phyloP scores from a whole-genome alignment of 352 stramenopile species.

The Bremia lactucae region DNA sequence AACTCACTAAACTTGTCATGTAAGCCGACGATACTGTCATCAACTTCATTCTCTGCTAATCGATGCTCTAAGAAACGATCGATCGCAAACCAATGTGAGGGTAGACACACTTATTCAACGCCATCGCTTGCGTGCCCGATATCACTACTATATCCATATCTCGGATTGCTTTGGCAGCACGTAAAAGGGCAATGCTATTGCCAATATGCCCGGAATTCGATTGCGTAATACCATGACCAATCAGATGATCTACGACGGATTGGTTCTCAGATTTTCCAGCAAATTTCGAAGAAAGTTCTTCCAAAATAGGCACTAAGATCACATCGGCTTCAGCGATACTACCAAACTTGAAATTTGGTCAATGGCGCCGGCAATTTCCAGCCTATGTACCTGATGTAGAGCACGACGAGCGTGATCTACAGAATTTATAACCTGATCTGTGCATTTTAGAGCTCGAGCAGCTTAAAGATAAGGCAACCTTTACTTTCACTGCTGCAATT shows the following conservation, averaged over 20 bases:
- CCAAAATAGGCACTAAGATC: not conserved
- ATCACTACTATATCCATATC: not conserved
- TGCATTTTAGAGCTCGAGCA: not conserved
- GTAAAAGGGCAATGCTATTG: not conserved
- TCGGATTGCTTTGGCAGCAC: constrained; percentile 1
- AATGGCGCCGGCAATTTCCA: constrained; percentile 1
- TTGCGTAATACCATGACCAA: not conserved
- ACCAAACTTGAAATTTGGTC: constrained; percentile 2
- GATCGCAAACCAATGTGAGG: not conserved
- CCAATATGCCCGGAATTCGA: not conserved
- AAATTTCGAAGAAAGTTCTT: not conserved
- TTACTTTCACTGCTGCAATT: not conserved
- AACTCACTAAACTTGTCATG: not conserved
- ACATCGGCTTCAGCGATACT: not conserved
- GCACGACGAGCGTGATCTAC: not conserved
- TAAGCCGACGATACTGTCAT: not conserved
- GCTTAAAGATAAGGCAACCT: not conserved
- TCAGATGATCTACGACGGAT: not conserved
- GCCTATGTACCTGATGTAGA: not conserved
- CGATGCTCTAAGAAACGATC: not conserved
- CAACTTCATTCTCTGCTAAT: not conserved
- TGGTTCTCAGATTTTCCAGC: not conserved
- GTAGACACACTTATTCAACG: not conserved
- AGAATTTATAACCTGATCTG: not conserved
- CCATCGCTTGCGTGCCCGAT: not conserved